A percentile compares a stretch with the other conserved stretches of the same genome.
Conservation (phyloP, 148 eudicot species). For the Fagopyrum tataricum region DNA sequence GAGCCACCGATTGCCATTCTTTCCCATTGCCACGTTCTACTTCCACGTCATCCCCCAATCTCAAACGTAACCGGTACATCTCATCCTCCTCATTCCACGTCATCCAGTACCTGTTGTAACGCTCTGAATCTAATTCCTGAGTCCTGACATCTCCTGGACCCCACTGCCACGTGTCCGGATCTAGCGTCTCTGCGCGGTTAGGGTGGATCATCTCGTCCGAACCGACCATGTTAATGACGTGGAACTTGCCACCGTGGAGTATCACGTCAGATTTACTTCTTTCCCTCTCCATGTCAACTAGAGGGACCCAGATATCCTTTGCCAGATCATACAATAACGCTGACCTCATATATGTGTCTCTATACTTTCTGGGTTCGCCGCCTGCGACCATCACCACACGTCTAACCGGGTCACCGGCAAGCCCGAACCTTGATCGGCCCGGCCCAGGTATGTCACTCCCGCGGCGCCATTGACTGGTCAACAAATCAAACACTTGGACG, state of each 20-base stretch:
- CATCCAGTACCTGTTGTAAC: too few relatives aligned
- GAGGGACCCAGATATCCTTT: neutral
- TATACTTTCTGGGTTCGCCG: neutral
- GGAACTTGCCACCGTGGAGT: too few relatives aligned
- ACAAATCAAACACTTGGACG: neutral
- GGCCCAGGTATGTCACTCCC: neutral
- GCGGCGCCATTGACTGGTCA: neutral
- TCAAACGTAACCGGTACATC: neutral
- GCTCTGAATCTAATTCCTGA: too few relatives aligned
- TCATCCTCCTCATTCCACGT: neutral
- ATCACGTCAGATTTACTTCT: neutral
- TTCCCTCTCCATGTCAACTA: neutral
- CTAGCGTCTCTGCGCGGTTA: too few relatives aligned
- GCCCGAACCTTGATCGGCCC: neutral
- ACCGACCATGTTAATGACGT: too few relatives aligned
- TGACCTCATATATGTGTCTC: neutral
- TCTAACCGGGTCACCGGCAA: neutral
- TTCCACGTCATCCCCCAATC: neutral
- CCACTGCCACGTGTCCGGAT: too few relatives aligned
- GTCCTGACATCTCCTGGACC: too few relatives aligned
- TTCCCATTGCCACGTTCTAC: neutral
- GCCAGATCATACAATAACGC: neutral
- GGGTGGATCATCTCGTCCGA: too few relatives aligned
- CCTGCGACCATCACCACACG: neutral
- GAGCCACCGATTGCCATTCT: neutral